Conservation (phyloP, 768 basidiomycete species). For the Rhizopogon sp. region DNA sequence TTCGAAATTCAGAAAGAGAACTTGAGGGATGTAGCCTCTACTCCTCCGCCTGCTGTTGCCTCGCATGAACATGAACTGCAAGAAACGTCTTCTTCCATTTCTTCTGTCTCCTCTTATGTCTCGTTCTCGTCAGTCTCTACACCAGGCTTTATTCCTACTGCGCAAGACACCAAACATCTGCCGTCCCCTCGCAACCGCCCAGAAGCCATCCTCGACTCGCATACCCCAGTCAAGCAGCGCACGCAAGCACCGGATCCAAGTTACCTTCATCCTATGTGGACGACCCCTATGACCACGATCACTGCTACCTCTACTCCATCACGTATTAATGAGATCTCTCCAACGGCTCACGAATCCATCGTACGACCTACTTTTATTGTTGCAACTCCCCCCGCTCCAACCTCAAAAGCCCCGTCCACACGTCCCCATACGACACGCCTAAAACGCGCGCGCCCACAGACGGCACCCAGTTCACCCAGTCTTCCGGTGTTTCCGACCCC, state of each 20-base stretch:
- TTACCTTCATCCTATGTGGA: conserved; percentile 24
- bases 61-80: not conserved
- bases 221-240: not conserved
- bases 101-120: not conserved
- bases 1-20: not conserved
- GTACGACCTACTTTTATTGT: not conserved
- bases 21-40: not conserved
- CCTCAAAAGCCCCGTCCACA: not conserved
- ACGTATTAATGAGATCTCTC: not conserved
- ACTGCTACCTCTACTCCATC: not conserved
- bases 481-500: not conserved
- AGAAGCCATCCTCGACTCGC: not conserved
- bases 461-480: conserved; percentile 12
- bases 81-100: not conserved
- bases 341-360: not conserved
- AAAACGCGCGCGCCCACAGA: conserved; percentile 18
- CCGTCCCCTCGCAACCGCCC: not conserved
- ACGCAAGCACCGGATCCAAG: not conserved
- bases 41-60: not conserved
- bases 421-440: not conserved
- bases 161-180: not conserved
- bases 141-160: not conserved
- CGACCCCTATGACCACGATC: conserved; percentile 21
- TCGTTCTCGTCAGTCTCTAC: not conserved
- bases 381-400: not conserved